Percentiles rank a stretch among this genome's conserved stretches.
Conservation (phyloP, 768 basidiomycete genomes). For the Coprinopsis cinerea region DNA sequence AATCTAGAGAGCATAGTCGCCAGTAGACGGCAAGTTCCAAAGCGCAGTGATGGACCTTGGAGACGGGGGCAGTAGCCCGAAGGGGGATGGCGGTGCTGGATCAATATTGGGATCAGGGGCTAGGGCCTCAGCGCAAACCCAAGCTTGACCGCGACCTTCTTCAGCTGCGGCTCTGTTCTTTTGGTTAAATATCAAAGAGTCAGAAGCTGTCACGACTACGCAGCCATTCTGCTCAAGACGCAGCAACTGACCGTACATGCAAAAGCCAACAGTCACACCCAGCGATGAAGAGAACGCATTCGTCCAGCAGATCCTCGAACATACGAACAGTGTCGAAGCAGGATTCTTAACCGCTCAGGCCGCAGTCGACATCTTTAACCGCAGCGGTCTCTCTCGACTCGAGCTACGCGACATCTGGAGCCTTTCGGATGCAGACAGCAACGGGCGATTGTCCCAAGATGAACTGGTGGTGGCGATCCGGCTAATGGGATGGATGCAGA, state of each 20-base stretch:
- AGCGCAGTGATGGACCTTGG: too few relatives aligned
- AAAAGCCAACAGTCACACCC: constrained; percentile 14
- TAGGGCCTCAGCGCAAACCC: too few relatives aligned
- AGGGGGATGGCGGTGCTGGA: too few relatives aligned
- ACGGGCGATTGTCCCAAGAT: constrained; percentile 13
- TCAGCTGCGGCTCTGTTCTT: too few relatives aligned
- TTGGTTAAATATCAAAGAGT: too few relatives aligned
- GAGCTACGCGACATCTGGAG: constrained; percentile 13
- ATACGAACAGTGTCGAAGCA: constrained; percentile 18
- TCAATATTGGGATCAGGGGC: too few relatives aligned
- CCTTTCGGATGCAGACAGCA: constrained; percentile 14
- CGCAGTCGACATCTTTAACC: constrained; percentile 14
- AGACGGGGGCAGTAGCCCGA: too few relatives aligned
- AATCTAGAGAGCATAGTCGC: too few relatives aligned
- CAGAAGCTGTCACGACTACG: too few relatives aligned
- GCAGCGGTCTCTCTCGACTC: constrained; percentile 13
- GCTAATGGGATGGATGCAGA: constrained; percentile 18
- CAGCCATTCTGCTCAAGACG: background rate
- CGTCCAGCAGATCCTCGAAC: constrained; percentile 22
- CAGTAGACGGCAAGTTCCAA: too few relatives aligned
- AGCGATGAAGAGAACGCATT: constrained; percentile 26
- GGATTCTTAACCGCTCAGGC: constrained; percentile 20
- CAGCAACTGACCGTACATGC: constrained; percentile 1
- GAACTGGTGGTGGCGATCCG: constrained; percentile 16
- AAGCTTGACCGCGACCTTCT: too few relatives aligned